Conservation (phyloP, 1,139 yeast genomes). For the Dujonia santamariae region DNA sequence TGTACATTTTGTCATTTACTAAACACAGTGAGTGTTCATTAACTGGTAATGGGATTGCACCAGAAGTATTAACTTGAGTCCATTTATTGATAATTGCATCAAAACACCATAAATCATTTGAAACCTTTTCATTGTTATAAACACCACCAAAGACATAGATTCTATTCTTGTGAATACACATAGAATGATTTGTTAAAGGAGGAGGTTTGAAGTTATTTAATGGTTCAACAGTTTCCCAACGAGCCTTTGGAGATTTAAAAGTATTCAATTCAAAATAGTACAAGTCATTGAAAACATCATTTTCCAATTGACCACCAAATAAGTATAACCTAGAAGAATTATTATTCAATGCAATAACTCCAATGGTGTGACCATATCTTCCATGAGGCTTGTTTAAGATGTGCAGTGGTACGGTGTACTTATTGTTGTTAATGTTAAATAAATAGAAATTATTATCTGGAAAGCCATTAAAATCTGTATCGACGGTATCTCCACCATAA, state of each 20-base stretch:
- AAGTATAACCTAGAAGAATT: slow-evolving; percentile 73
- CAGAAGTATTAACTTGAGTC: slow-evolving; percentile 52
- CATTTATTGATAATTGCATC: slow-evolving; percentile 71
- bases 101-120: slow-evolving; percentile 78
- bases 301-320: slow-evolving; percentile 96
- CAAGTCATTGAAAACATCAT: slow-evolving; percentile 79
- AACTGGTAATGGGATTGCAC: slow-evolving; percentile 76
- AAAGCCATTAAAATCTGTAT: slow-evolving; percentile 73
- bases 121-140: slow-evolving; percentile 72
- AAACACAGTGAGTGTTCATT: slow-evolving; percentile 90
- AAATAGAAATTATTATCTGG: slow-evolving; percentile 88
- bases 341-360: slow-evolving; percentile 57
- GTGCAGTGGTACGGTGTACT: slow-evolving; percentile 89
- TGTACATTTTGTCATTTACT: slow-evolving; percentile 74
- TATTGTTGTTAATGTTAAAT: slow-evolving; percentile 83
- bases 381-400: slow-evolving; percentile 84
- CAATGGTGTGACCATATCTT: slow-evolving; percentile 87
- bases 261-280: slow-evolving; percentile 84
- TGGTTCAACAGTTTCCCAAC: slow-evolving; percentile 76
- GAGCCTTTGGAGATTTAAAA: slow-evolving; percentile 79
- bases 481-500: slow-evolving; percentile 95
- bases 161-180: slow-evolving; percentile 76
- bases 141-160: slow-evolving; percentile 91
- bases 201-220: slow-evolving; percentile 65
- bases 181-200: slow-evolving; percentile 87